These are phyloP conservation scores for Forsythia suspensa DNA, from an alignment of 257 asterid genomes.

Conservation along the genomic window DNA sequence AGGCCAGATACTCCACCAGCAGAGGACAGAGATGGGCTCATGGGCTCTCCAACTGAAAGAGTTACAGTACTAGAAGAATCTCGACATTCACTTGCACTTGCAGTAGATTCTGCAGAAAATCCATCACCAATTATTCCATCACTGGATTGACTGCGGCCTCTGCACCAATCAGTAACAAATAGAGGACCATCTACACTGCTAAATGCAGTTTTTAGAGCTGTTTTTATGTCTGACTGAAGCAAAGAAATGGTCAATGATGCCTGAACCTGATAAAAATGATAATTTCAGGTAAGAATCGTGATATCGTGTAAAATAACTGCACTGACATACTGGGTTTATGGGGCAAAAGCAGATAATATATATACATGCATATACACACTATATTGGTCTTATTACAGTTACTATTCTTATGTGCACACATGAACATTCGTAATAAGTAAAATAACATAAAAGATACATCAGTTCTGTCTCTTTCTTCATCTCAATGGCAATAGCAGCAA, in stretches of 20 bases:
- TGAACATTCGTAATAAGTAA: background rate
- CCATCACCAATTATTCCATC: constrained; percentile 79
- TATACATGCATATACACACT: background rate
- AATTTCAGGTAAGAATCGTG: constrained; percentile 16
- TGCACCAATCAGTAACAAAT: constrained; percentile 92
- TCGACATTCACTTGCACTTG: constrained; percentile 89
- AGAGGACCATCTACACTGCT: constrained; percentile 91
- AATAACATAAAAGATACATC: constrained; percentile 4
- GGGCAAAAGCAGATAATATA: constrained; percentile 3
- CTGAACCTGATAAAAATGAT: constrained; percentile 69
- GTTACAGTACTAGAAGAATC: constrained; percentile 86
- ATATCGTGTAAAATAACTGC: constrained; percentile 18
- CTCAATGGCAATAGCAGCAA: constrained; percentile 11
- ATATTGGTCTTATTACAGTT: background rate
- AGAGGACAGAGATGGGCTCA: constrained; percentile 80
- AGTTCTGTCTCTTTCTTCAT: background rate
- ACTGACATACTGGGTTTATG: background rate
- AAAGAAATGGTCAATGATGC: constrained; percentile 77
- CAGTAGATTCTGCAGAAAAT: constrained; percentile 84
- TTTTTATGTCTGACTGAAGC: constrained; percentile 92
- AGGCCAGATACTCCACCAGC: constrained; percentile 58
- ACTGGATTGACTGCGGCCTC: constrained; percentile 77
- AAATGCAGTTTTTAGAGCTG: constrained; percentile 93
- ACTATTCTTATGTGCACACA: background rate
- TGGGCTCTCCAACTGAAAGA: constrained; percentile 79